Conservation (phyloP, 768 basidiomycete genomes). For the Pleurotus eryngii region DNA sequence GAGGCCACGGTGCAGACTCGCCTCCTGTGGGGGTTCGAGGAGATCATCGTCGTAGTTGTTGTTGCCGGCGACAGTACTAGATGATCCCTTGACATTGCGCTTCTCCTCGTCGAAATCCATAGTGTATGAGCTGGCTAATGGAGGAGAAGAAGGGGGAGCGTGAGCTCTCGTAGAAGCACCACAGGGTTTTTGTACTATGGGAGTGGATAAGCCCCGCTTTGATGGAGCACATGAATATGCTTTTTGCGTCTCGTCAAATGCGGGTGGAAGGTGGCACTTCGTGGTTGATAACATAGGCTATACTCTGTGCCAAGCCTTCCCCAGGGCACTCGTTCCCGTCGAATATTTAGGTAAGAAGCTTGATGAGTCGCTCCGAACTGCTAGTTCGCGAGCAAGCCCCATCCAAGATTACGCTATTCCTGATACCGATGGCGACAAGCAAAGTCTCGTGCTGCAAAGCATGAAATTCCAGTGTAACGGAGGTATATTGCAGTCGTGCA, state of each 20-base stretch:
- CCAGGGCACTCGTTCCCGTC: neutral
- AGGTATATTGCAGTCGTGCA: too few relatives aligned
- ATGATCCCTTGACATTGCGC: conserved; percentile 15
- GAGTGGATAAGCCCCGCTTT: neutral
- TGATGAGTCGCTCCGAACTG: too few relatives aligned
- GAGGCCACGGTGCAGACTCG: conserved; percentile 45
- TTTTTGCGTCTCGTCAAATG: neutral
- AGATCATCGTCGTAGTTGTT: conserved; percentile 23
- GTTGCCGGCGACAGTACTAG: conserved; percentile 16
- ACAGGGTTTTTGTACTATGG: neutral
- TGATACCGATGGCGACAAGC: too few relatives aligned
- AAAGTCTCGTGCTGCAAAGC: too few relatives aligned
- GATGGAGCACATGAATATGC: conserved; percentile 4
- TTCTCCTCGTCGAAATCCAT: conserved; percentile 25
- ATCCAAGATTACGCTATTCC: too few relatives aligned
- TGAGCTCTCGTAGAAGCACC: neutral
- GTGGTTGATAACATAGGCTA: neutral
- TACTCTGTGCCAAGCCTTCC: neutral
- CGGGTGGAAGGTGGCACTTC: neutral
- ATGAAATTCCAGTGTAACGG: too few relatives aligned
- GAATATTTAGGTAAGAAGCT: too few relatives aligned
- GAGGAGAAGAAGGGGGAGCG: conserved; percentile 2
- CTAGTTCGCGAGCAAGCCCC: too few relatives aligned
- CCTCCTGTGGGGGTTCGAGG: conserved; percentile 29
- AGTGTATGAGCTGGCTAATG: conserved; percentile 11